These are phyloP conservation scores for Acacia concinna DNA, from an alignment of 331 rosid genomes.

Conservation along the genomic window DNA sequence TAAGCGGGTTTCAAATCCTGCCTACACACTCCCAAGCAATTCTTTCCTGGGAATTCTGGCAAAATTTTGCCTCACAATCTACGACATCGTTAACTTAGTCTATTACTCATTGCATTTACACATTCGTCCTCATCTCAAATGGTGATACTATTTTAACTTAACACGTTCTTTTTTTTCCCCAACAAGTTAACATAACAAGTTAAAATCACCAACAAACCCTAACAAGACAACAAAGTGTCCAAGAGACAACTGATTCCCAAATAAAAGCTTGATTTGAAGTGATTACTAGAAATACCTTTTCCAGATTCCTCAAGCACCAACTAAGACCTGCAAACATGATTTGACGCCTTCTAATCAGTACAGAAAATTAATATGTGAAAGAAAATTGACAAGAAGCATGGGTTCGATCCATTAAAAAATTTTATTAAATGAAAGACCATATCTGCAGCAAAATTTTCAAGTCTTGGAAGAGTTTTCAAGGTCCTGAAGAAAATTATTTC, in stretches of 20 bases:
- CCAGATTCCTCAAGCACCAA: slow-evolving; percentile 21
- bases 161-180: neutral
- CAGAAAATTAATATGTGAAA: neutral
- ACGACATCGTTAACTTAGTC: slow-evolving; percentile 24
- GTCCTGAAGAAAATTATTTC: neutral
- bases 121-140: slow-evolving; percentile 19
- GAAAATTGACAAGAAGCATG: neutral
- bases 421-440: neutral
- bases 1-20: neutral
- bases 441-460: neutral
- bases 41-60: slow-evolving; percentile 20
- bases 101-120: slow-evolving; percentile 31
- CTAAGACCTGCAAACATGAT: slow-evolving; percentile 22
- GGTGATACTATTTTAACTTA: slow-evolving; percentile 20
- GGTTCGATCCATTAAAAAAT: neutral
- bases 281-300: slow-evolving; percentile 7
- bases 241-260: slow-evolving; percentile 25
- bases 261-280: slow-evolving; percentile 24
- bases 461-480: neutral
- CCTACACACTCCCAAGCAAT: slow-evolving; percentile 33
- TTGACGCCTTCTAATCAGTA: slow-evolving; percentile 10
- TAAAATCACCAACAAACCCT: slow-evolving; percentile 35
- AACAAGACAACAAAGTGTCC: slow-evolving; percentile 25
- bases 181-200: neutral
- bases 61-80: slow-evolving; percentile 25